phyloP scores from a whole-genome alignment of 495 filamentous ascomycete genomes.

The Aspergillus incahuasiensis region DNA sequence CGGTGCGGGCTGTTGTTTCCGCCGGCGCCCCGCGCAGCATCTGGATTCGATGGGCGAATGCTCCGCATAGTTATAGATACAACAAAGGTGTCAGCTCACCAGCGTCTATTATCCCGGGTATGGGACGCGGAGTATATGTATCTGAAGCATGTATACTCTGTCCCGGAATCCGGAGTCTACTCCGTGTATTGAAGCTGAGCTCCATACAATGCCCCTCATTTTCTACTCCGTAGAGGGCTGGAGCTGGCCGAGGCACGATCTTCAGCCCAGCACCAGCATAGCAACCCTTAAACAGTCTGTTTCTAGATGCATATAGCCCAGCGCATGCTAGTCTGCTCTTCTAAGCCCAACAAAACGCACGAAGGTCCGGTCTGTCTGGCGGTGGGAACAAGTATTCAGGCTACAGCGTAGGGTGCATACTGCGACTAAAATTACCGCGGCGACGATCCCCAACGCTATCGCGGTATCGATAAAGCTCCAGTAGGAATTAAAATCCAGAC shows the following conservation, averaged over 20 bases:
- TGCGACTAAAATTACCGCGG: conserved; percentile 17
- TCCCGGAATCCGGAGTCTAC: not conserved
- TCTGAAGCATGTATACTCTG: not conserved
- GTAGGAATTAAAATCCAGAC: conserved; percentile 16
- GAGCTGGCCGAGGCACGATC: not conserved
- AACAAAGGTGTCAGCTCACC: not conserved
- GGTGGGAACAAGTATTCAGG: conserved; percentile 19
- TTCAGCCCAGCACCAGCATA: not conserved
- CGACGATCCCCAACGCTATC: conserved; percentile 22
- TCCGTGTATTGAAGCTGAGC: not conserved
- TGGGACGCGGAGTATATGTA: not conserved
- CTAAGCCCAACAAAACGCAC: conserved; percentile 10
- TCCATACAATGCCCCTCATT: not conserved
- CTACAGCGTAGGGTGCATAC: conserved; percentile 29
- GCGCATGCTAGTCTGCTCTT: not conserved
- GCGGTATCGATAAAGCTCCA: conserved; percentile 3
- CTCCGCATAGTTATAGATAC: not conserved
- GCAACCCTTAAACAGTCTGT: not conserved
- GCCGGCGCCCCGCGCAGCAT: not conserved
- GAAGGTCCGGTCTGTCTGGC: not conserved
- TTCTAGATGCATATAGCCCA: not conserved
- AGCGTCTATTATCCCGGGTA: not conserved
- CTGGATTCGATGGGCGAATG: not conserved
- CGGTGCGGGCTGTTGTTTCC: not conserved
- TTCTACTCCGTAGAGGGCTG: not conserved